These are phyloP conservation scores for Hymenoscyphus occultus DNA, from an alignment of 2,329 filamentous ascomycete genomes.

Conservation along the genomic window DNA sequence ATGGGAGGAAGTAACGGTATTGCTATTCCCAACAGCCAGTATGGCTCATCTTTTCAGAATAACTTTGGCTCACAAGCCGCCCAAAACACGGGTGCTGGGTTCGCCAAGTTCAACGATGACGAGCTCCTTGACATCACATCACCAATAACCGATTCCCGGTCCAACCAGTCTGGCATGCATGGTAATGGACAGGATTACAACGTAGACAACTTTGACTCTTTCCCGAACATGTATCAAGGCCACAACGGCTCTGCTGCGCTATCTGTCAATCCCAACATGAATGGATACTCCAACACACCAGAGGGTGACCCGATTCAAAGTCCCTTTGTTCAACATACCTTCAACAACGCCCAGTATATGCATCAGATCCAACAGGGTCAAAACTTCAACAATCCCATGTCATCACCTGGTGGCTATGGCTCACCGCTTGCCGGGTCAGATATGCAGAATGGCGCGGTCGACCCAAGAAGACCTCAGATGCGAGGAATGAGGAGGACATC, in stretches of 20 bases:
- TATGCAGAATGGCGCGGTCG: slow-evolving; percentile 42
- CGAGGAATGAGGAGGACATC: slow-evolving; percentile 64
- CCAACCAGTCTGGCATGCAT: slow-evolving; percentile 48
- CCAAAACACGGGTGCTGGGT: slow-evolving; percentile 62
- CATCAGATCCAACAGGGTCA: slow-evolving; percentile 57
- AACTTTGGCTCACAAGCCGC: slow-evolving; percentile 52
- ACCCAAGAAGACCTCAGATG: slow-evolving; percentile 59
- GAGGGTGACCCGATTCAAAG: slow-evolving; percentile 91
- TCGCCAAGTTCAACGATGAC: slow-evolving; percentile 81
- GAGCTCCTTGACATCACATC: slow-evolving; percentile 76
- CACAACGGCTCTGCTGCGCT: slow-evolving; percentile 55
- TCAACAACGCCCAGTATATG: slow-evolving; percentile 74
- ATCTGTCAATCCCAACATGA: slow-evolving; percentile 64
- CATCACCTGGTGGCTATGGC: slow-evolving; percentile 51
- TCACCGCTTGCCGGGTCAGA: slow-evolving; percentile 51
- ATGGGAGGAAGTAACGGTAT: slow-evolving; percentile 58
- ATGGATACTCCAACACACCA: slow-evolving; percentile 85
- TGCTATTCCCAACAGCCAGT: slow-evolving; percentile 44
- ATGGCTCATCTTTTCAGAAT: slow-evolving; percentile 59
- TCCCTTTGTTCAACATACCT: slow-evolving; percentile 73
- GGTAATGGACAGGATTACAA: slow-evolving; percentile 56
- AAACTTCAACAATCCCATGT: slow-evolving; percentile 53
- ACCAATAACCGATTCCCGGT: slow-evolving; percentile 39
- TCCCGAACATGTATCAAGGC: slow-evolving; percentile 50
- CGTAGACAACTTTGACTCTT: slow-evolving; percentile 53